Conservation (phyloP, 345 rosid genomes). For the Carallia pectinifolia region DNA sequence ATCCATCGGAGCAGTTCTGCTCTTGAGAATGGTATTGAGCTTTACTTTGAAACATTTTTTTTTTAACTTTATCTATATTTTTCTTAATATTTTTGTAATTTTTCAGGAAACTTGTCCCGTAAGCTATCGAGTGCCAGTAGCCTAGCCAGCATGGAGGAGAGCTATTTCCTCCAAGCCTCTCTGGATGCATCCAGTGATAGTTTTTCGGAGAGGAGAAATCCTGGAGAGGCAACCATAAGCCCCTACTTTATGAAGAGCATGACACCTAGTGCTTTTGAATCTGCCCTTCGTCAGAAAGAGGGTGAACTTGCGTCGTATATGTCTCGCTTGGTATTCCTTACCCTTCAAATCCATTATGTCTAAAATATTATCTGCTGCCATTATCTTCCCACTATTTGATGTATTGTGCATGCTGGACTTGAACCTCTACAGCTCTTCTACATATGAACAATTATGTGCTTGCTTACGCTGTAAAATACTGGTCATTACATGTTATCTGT, state of each 20-base stretch:
- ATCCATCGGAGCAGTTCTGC: constrained; percentile 53
- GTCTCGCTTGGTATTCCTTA: constrained; percentile 83
- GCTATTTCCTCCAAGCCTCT: constrained; percentile 92
- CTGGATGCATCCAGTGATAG: constrained; percentile 72
- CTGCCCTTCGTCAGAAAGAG: constrained; percentile 97
- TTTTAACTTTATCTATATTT: constrained; percentile 11
- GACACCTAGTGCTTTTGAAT: constrained; percentile 89
- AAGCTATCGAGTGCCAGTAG: constrained; percentile 86
- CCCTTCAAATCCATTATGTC: constrained; percentile 1
- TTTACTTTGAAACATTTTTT: constrained; percentile 4
- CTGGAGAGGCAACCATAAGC: constrained; percentile 61
- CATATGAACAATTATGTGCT: not conserved
- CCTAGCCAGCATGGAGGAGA: constrained; percentile 94
- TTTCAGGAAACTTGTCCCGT: constrained; percentile 66
- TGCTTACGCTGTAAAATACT: not conserved
- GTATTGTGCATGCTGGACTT: not conserved
- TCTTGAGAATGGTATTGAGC: constrained; percentile 65
- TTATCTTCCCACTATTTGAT: not conserved
- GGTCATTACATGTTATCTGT: not conserved
- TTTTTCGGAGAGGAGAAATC: constrained; percentile 68
- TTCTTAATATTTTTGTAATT: constrained; percentile 8
- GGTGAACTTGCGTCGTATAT: constrained; percentile 96
- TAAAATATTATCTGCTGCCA: not conserved
- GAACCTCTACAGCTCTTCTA: not conserved
- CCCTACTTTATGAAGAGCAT: constrained; percentile 91